These are phyloP conservation scores for Fraxinus excelsior DNA, from an alignment of 257 asterid genomes.

Conservation along the genomic window DNA sequence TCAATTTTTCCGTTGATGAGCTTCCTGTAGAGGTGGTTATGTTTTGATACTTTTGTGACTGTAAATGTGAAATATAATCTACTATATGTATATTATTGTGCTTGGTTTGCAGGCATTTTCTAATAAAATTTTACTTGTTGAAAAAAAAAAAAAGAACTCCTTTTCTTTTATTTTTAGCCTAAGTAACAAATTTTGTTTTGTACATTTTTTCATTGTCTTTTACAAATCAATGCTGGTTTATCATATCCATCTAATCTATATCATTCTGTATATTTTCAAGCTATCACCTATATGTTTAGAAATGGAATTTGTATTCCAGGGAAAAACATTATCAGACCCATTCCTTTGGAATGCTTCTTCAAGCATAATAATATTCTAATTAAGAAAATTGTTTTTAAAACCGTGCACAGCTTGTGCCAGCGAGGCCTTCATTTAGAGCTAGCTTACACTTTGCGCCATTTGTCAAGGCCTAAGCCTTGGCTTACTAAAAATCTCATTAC, in stretches of 20 bases:
- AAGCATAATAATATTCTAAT: background rate
- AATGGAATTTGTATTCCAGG: background rate
- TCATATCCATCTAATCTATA: slow-evolving; percentile 13
- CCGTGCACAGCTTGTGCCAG: background rate
- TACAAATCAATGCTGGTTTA: slow-evolving; percentile 13
- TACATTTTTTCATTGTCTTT: slow-evolving; percentile 1
- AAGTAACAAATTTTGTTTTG: background rate
- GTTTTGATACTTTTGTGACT: slow-evolving; percentile 22
- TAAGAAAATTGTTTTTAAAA: background rate
- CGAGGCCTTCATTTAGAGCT: background rate
- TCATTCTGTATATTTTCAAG: background rate
- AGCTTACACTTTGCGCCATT: no score
- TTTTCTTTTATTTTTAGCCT: background rate
- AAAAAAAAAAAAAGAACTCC: background rate
- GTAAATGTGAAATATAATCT: slow-evolving; percentile 6
- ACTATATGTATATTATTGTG: slow-evolving; percentile 3
- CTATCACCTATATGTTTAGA: background rate
- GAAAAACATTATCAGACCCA: background rate
- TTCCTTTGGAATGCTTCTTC: background rate
- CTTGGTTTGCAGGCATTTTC: background rate
- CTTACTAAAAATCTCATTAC: background rate
- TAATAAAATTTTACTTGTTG: background rate
- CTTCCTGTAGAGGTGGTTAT: slow-evolving; percentile 79
- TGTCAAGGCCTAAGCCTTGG: background rate
- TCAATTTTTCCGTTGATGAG: slow-evolving; percentile 79